Base-by-base conservation (phyloP, 2,329 filamentous ascomycete species). In the Penicillium sclerotiorum region DNA sequence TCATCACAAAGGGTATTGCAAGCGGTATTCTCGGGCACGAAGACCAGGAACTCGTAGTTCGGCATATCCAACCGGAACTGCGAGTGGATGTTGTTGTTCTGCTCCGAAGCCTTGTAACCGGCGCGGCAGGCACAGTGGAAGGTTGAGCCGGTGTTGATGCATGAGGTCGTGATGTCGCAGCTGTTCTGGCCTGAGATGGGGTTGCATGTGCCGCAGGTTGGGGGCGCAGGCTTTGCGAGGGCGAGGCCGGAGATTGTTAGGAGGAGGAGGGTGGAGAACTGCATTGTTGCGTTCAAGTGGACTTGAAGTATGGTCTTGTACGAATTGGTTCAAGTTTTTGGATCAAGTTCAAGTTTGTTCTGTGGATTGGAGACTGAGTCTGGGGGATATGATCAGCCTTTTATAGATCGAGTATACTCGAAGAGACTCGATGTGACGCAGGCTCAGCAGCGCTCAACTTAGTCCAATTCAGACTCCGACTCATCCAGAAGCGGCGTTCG, bases 151-250 rank as follows among this genome's bases (percentile, higher is more conserved):
- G 70, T 73, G 62, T 68, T 73, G 56, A 74, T 75, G 59, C 73
- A 76, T 6, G 73, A 74, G 20, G 73, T 76, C 12, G 71, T 74
- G 35, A 70, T 59, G 52, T 75, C 68, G 55, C 73, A 76, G 50
- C 58, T 53, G 56, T 74, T 74, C 42, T 70, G 39, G 48, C 70
- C 71, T 4, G 70, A 69, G 50, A 70, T 28, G 2, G 72, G 70
- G 52, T 73, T 72, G 65, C 72, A 74, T 39, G 66, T 70, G 20
- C 66, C 66, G 52, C 70, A 73, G 22, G 48, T 56, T 9, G 65
- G 60, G 2, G 53, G 50, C 5, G 56, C 30, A 20, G 57, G 53
- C 25, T 56, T 45, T 32, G 62, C 57, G 15, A 56, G 27, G 28
- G 57, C 60, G 15, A 67, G 41, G 33, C 62, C 53, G 39, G 63